These are phyloP conservation scores for Salvia hispanica DNA, from an alignment of 257 asterid species.

Conservation along the genomic window DNA sequence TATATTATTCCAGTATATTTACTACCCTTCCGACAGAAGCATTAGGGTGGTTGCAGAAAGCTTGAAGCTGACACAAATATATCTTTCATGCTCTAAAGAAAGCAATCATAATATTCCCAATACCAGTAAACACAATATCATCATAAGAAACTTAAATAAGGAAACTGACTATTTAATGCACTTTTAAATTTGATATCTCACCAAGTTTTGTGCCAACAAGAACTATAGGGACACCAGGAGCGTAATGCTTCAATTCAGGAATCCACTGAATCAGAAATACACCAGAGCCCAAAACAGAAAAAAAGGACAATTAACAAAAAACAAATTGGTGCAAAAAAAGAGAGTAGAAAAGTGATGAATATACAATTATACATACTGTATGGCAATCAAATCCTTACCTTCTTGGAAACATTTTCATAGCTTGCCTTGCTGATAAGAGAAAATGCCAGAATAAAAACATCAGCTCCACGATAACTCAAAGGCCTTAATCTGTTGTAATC, in stretches of 20 bases:
- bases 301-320: conserved; percentile 10
- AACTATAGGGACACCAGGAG: conserved; percentile 79
- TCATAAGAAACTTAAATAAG: neutral
- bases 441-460: conserved; percentile 75
- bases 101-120: conserved; percentile 1
- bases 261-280: conserved; percentile 57
- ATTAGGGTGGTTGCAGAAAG: neutral
- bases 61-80: conserved; percentile 21
- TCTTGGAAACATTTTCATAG: conserved; percentile 76
- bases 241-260: conserved; percentile 78
- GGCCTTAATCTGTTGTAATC: conserved; percentile 79
- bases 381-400: conserved; percentile 42
- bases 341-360: conserved; percentile 8
- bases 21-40: neutral
- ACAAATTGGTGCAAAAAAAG: neutral
- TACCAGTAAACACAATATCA: neutral
- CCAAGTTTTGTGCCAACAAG: conserved; percentile 86
- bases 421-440: conserved; percentile 80
- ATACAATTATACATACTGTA: neutral
- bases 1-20: neutral
- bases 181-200: conserved; percentile 36
- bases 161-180: conserved; percentile 15
- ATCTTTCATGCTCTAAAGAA: conserved; percentile 3
- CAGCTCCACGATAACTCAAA: conserved; percentile 82
- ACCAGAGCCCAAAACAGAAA: conserved; percentile 5